Percentiles rank a stretch among this genome's conserved stretches.
phyloP scores from a whole-genome alignment of 768 basidiomycete species.

The Leccinum obscurum region DNA sequence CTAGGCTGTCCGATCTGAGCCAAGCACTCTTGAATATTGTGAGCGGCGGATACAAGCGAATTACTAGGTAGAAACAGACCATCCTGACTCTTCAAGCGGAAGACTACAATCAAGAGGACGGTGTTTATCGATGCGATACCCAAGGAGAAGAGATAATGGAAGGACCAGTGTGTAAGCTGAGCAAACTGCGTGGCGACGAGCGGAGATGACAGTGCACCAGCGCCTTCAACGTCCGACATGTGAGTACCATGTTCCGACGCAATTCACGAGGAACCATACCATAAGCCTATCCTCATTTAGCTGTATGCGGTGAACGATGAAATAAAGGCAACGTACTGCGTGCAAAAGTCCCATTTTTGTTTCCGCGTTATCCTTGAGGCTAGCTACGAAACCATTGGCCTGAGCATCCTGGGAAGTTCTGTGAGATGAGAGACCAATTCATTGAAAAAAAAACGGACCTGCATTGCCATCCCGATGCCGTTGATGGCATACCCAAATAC shows the following conservation, averaged over 20 bases:
- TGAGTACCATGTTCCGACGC: slow-evolving; percentile 9
- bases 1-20: slow-evolving; percentile 50
- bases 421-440: not conserved
- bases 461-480: slow-evolving; percentile 46
- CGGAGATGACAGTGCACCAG: slow-evolving; percentile 67
- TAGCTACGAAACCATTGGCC: slow-evolving; percentile 46
- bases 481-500: slow-evolving; percentile 42
- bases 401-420: slow-evolving; percentile 41
- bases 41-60: not conserved
- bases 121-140: slow-evolving; percentile 63
- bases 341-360: slow-evolving; percentile 45
- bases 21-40: slow-evolving; percentile 47
- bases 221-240: slow-evolving; percentile 40
- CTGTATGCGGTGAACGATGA: not conserved
- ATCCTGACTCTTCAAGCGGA: slow-evolving; percentile 70
- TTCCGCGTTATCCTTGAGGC: slow-evolving; percentile 38
- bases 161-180: slow-evolving; percentile 64
- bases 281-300: slow-evolving; percentile 26
- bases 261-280: slow-evolving; percentile 26
- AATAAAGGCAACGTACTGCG: slow-evolving; percentile 36
- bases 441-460: slow-evolving; percentile 35
- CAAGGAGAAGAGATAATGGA: slow-evolving; percentile 73
- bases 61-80: slow-evolving; percentile 41
- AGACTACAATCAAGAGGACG: slow-evolving; percentile 51
- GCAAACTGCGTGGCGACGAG: slow-evolving; percentile 83